These are phyloP conservation scores for Eragrostis nindensis DNA, from an alignment of 176 grass and related monocot species.

Conservation along the genomic window DNA sequence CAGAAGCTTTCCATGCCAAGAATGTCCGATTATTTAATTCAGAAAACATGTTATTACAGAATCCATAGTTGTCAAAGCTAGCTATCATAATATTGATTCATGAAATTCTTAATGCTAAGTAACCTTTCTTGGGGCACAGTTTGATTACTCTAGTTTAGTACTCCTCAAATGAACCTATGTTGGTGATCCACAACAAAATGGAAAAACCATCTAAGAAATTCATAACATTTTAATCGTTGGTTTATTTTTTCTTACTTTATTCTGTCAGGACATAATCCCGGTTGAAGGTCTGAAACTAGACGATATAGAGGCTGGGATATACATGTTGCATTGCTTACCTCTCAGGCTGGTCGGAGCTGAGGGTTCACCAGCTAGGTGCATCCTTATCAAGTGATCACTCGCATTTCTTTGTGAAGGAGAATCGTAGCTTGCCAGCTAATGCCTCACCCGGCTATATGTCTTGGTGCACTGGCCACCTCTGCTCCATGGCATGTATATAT, in stretches of 20 bases:
- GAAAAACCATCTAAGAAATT: background rate
- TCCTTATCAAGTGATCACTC: slow-evolving; percentile 71
- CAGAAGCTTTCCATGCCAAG: slow-evolving; percentile 20
- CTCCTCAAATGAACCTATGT: slow-evolving; percentile 12
- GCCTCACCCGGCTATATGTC: background rate
- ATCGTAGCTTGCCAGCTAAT: slow-evolving; percentile 5
- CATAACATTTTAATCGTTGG: background rate
- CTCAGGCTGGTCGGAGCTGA: slow-evolving; percentile 67
- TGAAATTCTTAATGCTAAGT: background rate
- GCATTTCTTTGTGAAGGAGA: slow-evolving; percentile 18
- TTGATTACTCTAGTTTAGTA: background rate
- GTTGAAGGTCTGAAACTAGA: slow-evolving; percentile 81
- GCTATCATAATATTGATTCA: background rate
- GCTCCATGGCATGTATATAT: background rate
- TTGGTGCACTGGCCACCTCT: background rate
- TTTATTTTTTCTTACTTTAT: slow-evolving; percentile 28
- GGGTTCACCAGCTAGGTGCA: slow-evolving; percentile 82
- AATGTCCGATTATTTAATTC: background rate
- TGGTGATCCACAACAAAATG: background rate
- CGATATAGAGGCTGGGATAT: slow-evolving; percentile 62
- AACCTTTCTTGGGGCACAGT: background rate
- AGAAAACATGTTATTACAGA: slow-evolving; percentile 4
- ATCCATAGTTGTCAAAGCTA: background rate
- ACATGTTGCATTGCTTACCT: slow-evolving; percentile 87
- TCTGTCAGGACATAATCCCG: slow-evolving; percentile 78